phyloP scores from a whole-genome alignment of 345 rosid species.

The Salix dunnii region DNA sequence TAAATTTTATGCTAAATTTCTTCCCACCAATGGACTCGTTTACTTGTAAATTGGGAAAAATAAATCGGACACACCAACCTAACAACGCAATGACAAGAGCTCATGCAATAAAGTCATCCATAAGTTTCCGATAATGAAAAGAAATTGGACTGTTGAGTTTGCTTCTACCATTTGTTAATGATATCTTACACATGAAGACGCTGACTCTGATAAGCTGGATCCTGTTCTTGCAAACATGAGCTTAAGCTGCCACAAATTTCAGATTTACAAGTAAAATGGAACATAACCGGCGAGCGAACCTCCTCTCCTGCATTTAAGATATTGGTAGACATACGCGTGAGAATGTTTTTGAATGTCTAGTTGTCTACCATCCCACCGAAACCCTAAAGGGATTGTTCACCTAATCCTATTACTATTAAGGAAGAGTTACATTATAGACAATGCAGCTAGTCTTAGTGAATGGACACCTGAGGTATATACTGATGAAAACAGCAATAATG shows the following conservation, averaged over 20 bases:
- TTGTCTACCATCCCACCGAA: slow-evolving; percentile 16
- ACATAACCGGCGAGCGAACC: not conserved
- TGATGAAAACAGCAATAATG: not conserved
- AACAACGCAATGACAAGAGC: not conserved
- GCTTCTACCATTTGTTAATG: not conserved
- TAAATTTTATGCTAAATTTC: too few relatives aligned
- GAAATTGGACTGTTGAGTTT: not conserved
- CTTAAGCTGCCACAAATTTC: too few relatives aligned
- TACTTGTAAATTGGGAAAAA: too few relatives aligned
- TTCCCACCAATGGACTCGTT: too few relatives aligned
- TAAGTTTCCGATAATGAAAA: not conserved
- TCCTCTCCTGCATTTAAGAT: not conserved
- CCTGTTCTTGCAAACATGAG: too few relatives aligned
- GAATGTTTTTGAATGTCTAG: not conserved
- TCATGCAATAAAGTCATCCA: not conserved
- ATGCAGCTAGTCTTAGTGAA: too few relatives aligned
- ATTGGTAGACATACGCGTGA: not conserved
- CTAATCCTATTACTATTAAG: slow-evolving; percentile 3
- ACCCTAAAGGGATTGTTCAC: slow-evolving; percentile 15
- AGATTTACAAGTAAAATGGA: too few relatives aligned
- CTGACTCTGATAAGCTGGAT: too few relatives aligned
- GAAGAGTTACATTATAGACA: not conserved
- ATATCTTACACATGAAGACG: too few relatives aligned
- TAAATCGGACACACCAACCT: not conserved
- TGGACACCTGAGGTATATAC: not conserved